Conservation (phyloP, 2,329 filamentous ascomycete genomes). For the Aspergillus ochraceus region DNA sequence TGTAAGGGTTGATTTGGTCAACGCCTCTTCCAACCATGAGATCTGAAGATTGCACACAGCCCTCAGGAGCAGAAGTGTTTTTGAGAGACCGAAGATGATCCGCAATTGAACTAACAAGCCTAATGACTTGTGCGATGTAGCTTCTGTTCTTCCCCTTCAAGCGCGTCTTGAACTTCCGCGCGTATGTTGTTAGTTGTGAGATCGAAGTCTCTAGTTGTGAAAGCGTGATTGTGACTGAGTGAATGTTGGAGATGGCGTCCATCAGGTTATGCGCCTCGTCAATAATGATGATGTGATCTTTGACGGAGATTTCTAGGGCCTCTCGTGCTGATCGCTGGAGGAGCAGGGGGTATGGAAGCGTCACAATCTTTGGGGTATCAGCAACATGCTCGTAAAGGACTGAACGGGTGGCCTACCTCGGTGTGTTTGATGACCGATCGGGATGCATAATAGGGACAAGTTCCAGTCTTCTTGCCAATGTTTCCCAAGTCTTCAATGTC, state of each 20-base stretch:
- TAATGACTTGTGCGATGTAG: slow-evolving; percentile 83
- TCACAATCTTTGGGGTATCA: slow-evolving; percentile 64
- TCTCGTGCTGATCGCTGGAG: slow-evolving; percentile 85
- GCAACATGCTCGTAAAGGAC: slow-evolving; percentile 2
- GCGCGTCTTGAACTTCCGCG: slow-evolving; percentile 82
- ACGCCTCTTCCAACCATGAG: slow-evolving; percentile 81
- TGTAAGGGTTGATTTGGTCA: slow-evolving; percentile 93
- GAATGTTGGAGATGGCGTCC: slow-evolving; percentile 85
- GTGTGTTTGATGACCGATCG: slow-evolving; percentile 76
- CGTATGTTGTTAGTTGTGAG: slow-evolving; percentile 75
- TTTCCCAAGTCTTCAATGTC: slow-evolving; percentile 89
- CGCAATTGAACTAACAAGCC: slow-evolving; percentile 76
- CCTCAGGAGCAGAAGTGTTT: slow-evolving; percentile 54
- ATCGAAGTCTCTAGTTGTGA: slow-evolving; percentile 71
- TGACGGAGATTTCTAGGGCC: slow-evolving; percentile 80
- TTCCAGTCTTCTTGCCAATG: slow-evolving; percentile 73
- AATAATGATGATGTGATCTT: slow-evolving; percentile 88
- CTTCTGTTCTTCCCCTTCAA: slow-evolving; percentile 88
- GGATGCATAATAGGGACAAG: slow-evolving; percentile 97
- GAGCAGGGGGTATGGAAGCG: slow-evolving; percentile 86
- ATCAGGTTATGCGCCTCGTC: slow-evolving; percentile 98
- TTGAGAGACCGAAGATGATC: slow-evolving; percentile 60
- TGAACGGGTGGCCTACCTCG: slow-evolving; percentile 55
- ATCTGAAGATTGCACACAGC: slow-evolving; percentile 67
- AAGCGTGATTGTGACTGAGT: slow-evolving; percentile 75